These are phyloP conservation scores for Sporobolomyces pararoseus DNA, from an alignment of 768 basidiomycete genomes.

Conservation along the genomic window DNA sequence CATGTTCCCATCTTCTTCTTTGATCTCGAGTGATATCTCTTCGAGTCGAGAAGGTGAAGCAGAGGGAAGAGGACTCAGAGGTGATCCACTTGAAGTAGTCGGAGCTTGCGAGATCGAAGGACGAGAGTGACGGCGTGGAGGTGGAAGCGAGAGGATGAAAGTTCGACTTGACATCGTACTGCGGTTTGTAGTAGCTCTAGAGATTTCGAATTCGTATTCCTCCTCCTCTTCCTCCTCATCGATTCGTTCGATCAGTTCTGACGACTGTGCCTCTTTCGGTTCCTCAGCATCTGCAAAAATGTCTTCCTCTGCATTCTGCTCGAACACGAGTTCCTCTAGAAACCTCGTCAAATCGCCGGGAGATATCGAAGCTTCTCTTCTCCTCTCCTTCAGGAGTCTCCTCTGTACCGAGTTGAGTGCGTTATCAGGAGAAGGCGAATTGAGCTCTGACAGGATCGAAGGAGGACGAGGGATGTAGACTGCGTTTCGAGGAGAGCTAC, in stretches of 20 bases:
- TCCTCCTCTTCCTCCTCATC: not conserved
- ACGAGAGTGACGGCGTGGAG: not conserved
- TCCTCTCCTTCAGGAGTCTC: not conserved
- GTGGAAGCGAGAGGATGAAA: constrained; percentile 3
- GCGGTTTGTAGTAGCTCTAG: too few relatives aligned
- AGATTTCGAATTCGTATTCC: not conserved
- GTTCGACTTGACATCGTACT: not conserved
- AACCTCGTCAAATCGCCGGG: constrained; percentile 12
- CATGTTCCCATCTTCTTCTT: too few relatives aligned
- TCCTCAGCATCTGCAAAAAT: constrained; percentile 3
- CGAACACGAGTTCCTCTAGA: constrained; percentile 5
- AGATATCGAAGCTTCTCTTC: not conserved
- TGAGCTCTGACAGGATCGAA: not conserved
- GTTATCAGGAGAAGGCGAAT: not conserved
- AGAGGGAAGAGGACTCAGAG: too few relatives aligned
- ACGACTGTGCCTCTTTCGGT: not conserved
- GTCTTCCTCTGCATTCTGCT: not conserved
- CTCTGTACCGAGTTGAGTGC: not conserved
- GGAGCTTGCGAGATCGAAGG: not conserved
- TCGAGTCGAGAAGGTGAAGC: constrained; percentile 3
- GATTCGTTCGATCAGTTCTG: not conserved
- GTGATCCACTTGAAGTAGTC: too few relatives aligned
- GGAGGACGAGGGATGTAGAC: not conserved
- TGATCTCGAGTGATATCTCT: not conserved
- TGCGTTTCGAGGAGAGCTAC: not conserved